A percentile compares a stretch with the other conserved stretches of the same genome.
Conservation (phyloP, 805 yeast species). For the Cyberlindnera maritima region DNA sequence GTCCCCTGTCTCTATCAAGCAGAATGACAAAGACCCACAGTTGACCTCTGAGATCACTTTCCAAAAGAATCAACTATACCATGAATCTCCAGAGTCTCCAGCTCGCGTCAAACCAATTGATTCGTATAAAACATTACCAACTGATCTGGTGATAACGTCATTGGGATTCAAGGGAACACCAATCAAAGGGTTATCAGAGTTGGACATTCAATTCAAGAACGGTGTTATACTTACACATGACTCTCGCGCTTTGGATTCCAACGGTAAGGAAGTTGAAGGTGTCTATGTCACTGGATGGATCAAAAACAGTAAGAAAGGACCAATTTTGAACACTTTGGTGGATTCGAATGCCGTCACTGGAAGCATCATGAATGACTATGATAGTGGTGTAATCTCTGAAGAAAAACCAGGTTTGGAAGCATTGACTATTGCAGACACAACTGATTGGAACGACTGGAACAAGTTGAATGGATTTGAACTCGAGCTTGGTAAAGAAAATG, state of each 20-base stretch:
- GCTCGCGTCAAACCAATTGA: conserved; percentile 27
- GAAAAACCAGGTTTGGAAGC: conserved; percentile 10
- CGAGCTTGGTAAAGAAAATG: conserved; percentile 42
- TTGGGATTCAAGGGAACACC: conserved; percentile 80
- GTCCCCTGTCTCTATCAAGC: conserved; percentile 54
- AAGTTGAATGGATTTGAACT: conserved; percentile 53
- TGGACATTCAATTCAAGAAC: conserved; percentile 44
- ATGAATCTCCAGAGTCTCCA: conserved; percentile 32
- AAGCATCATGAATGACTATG: conserved; percentile 53
- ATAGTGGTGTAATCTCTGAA: conserved; percentile 23
- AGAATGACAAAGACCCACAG: conserved; percentile 32
- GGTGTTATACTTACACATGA: conserved; percentile 46
- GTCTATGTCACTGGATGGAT: conserved; percentile 91
- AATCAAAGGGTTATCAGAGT: conserved; percentile 47
- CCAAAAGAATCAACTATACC: conserved; percentile 42
- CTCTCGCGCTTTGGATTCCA: conserved; percentile 40
- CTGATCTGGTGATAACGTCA: conserved; percentile 73
- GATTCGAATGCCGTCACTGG: conserved; percentile 78
- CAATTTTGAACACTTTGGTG: conserved; percentile 87
- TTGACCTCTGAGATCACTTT: conserved; percentile 43
- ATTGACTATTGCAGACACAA: conserved; percentile 33
- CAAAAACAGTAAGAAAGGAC: conserved; percentile 81
- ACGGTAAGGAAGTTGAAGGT: conserved; percentile 36
- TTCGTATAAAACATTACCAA: conserved; percentile 31
- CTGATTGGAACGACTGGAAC: conserved; percentile 69